These are phyloP conservation scores for Alternaria atra DNA, from an alignment of 2,329 filamentous ascomycete genomes.

Conservation along the genomic window DNA sequence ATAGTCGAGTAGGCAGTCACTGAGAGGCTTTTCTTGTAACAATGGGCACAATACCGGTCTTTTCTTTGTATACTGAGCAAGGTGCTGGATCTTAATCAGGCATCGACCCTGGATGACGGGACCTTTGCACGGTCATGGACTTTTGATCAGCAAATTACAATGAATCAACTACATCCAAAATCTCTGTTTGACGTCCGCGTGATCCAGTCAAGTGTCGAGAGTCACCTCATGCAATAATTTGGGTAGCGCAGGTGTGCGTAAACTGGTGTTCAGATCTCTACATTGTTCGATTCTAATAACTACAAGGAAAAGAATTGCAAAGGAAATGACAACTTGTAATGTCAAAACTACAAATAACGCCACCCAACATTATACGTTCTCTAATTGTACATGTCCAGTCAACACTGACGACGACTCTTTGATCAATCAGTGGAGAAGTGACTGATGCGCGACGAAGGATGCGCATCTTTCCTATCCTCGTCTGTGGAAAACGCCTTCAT, in stretches of 20 bases:
- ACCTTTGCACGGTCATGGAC: not conserved
- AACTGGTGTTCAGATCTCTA: not conserved
- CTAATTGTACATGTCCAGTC: not conserved
- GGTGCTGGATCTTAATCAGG: not conserved
- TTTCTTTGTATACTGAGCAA: not conserved
- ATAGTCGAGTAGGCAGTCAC: slow-evolving; percentile 63
- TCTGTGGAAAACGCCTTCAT: slow-evolving; percentile 5
- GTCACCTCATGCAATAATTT: too few species aligned
- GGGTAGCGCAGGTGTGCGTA: too few species aligned
- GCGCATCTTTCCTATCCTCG: not conserved
- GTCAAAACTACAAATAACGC: not conserved
- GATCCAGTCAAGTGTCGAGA: too few species aligned
- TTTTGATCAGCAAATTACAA: not conserved
- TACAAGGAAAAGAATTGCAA: not conserved
- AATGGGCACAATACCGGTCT: not conserved
- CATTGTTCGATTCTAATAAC: not conserved
- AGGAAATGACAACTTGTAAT: not conserved
- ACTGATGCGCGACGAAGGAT: slow-evolving; percentile 1
- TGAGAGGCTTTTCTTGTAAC: not conserved
- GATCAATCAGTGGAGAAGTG: slow-evolving; percentile 1
- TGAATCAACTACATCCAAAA: not conserved
- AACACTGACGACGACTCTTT: not conserved
- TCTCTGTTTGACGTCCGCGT: too few species aligned
- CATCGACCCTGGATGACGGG: not conserved
- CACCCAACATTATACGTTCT: not conserved